Base-by-base conservation (phyloP, 2,329 filamentous ascomycete species). In the Immersiporthe knoxdaviesiana region DNA sequence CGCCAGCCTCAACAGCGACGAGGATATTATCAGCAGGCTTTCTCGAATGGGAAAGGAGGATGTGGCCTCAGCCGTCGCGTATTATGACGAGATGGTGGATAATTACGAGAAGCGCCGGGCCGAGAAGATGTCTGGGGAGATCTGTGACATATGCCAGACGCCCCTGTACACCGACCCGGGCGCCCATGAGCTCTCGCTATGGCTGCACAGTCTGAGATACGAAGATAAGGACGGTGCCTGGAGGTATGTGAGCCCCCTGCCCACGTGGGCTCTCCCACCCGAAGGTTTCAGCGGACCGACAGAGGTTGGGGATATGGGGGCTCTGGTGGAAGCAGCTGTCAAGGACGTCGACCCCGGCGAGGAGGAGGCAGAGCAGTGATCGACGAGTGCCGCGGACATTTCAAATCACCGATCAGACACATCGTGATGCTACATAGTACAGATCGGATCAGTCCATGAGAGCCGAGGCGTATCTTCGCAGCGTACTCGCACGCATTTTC, bases 31-130 rank as follows among this genome's bases (percentile, higher is more conserved):
- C 78, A 90, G 90, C 27, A 88, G 93, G 1, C 86, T 99, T 4
- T 89, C 90, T 41, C 88, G 90, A 41, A 97, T 99, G 93, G 96
- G 96, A 73, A 98, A 98, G 79, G 90, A 94, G 21, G 94, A 99
- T 74, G 89, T 95, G 11, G 93, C 95, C 1, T 91, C 97, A 75
- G 94, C 96, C 0, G 91, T 97, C 24, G 92, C 93, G 1, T 98
- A 97, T 80, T 92, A 97, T 77, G 93, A 97, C 76, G 93, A 96
- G 74, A 94, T 97, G 88, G 91, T 97, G 50, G 91, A 94, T 74
- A 86, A 91, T 67, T 98, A 98, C 79, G 89, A 97, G 77, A 93
- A 94, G 80, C 89, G 90, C 75, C 94, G 95, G 75, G 95, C 94
- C 1, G 96, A 99, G 83, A 94, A 93, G 78, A 91, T 98, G 86